These are phyloP conservation scores for Irpex sp. DNA, from an alignment of 1,284 basidiomycete species.

Conservation along the genomic window DNA sequence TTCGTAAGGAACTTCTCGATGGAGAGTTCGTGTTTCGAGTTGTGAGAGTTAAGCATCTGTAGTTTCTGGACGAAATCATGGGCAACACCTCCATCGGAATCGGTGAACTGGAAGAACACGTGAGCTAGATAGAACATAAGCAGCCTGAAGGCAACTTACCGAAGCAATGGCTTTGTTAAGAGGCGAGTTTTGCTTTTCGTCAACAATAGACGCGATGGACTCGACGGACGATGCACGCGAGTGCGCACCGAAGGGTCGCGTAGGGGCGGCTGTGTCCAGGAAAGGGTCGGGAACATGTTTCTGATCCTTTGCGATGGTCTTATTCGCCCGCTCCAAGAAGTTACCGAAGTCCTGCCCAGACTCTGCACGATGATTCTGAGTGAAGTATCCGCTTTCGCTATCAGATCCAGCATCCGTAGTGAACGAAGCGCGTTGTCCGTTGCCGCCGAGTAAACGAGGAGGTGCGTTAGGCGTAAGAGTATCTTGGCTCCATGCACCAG, in stretches of 20 bases:
- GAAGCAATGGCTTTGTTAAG: constrained; percentile 90
- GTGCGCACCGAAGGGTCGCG: constrained; percentile 75
- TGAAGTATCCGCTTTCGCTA: constrained; percentile 58
- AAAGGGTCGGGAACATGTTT: constrained; percentile 80
- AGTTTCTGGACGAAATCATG: constrained; percentile 86
- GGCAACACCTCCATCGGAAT: constrained; percentile 87
- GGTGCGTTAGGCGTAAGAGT: constrained; percentile 42
- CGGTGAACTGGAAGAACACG: constrained; percentile 65
- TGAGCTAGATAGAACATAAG: neutral
- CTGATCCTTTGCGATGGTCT: constrained; percentile 75
- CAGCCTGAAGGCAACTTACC: constrained; percentile 37
- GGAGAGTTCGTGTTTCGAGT: constrained; percentile 87
- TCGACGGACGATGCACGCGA: constrained; percentile 81
- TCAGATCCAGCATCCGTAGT: constrained; percentile 44
- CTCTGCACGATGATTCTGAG: constrained; percentile 32
- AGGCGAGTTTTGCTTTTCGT: constrained; percentile 85
- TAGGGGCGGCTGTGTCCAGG: constrained; percentile 59
- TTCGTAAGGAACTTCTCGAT: constrained; percentile 89
- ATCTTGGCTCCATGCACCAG: constrained; percentile 58
- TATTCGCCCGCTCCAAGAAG: constrained; percentile 84
- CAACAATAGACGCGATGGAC: constrained; percentile 84
- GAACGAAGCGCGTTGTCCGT: constrained; percentile 43
- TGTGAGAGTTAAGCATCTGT: constrained; percentile 74
- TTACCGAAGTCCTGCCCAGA: constrained; percentile 56
- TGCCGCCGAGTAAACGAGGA: constrained; percentile 25